A percentile compares a stretch with the other conserved stretches of the same genome.
Conservation (phyloP, 345 rosid genomes). For the Dipteronia dyeriana region DNA sequence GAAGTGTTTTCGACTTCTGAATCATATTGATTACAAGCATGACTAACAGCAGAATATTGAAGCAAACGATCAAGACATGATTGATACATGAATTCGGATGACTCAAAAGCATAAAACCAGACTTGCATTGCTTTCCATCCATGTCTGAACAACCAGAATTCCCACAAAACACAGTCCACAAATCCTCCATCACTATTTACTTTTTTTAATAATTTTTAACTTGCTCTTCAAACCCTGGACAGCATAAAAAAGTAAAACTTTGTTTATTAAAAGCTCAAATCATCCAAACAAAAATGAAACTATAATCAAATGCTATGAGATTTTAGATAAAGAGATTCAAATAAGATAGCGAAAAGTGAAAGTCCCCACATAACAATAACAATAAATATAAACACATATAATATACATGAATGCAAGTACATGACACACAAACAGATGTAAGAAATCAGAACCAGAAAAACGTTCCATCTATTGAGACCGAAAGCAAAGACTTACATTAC, state of each 20-base stretch:
- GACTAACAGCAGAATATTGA: slow-evolving; percentile 49
- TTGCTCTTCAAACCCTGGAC: slow-evolving; percentile 3
- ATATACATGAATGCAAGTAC: neutral
- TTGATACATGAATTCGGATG: slow-evolving; percentile 54
- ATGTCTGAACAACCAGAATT: slow-evolving; percentile 36
- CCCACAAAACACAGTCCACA: slow-evolving; percentile 64
- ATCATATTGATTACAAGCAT: slow-evolving; percentile 47
- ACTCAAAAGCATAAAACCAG: slow-evolving; percentile 22
- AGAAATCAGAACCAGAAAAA: neutral
- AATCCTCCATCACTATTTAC: slow-evolving; percentile 31
- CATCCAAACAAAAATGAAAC: neutral
- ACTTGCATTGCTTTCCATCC: slow-evolving; percentile 23
- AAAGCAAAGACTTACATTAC: neutral
- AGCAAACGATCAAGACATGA: slow-evolving; percentile 49
- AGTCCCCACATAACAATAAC: neutral
- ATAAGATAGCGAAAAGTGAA: neutral
- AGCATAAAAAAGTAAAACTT: neutral
- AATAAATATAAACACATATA: neutral
- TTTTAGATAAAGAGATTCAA: neutral
- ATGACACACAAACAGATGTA: neutral
- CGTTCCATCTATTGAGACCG: neutral
- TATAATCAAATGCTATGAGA: neutral
- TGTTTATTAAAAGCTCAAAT: neutral
- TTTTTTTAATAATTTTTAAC: slow-evolving; percentile 4
- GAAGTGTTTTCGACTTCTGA: slow-evolving; percentile 36